These are phyloP conservation scores for Hygrocybe punicea DNA, from an alignment of 768 basidiomycete species.

Conservation along the genomic window DNA sequence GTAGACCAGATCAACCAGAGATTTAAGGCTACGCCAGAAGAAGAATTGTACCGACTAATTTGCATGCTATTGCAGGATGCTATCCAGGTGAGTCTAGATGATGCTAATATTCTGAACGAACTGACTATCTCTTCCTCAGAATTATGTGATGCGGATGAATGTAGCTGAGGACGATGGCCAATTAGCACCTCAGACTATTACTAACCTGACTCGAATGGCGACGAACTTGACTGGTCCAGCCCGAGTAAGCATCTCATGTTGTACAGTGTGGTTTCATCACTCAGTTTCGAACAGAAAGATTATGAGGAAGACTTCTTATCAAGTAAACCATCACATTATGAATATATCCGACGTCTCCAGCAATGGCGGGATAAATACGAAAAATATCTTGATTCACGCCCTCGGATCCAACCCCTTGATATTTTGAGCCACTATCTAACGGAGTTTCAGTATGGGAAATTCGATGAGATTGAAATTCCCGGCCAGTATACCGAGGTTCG, in stretches of 20 bases:
- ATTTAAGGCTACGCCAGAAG: slow-evolving; percentile 86
- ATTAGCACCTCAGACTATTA: slow-evolving; percentile 51
- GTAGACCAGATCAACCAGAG: slow-evolving; percentile 89
- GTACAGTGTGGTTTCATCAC: not conserved
- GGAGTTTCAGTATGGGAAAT: slow-evolving; percentile 96
- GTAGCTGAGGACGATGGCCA: slow-evolving; percentile 65
- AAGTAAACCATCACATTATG: slow-evolving; percentile 72
- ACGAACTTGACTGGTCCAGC: slow-evolving; percentile 54
- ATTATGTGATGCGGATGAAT: slow-evolving; percentile 65
- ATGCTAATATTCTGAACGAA: not conserved
- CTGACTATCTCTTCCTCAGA: slow-evolving; percentile 38
- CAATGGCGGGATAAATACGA: slow-evolving; percentile 93
- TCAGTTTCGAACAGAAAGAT: slow-evolving; percentile 54
- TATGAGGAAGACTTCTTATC: slow-evolving; percentile 89
- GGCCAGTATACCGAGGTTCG: slow-evolving; percentile 96
- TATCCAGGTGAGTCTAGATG: slow-evolving; percentile 56
- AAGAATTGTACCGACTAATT: slow-evolving; percentile 90
- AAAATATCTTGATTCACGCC: slow-evolving; percentile 72
- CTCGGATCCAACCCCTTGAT: slow-evolving; percentile 81
- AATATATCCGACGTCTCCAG: slow-evolving; percentile 88
- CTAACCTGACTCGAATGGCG: slow-evolving; percentile 58
- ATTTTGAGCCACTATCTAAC: slow-evolving; percentile 87
- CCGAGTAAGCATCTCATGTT: slow-evolving; percentile 44
- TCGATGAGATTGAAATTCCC: slow-evolving; percentile 97
- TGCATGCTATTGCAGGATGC: slow-evolving; percentile 87